These are phyloP conservation scores for Apiospora koreana DNA, from an alignment of 2,329 filamentous ascomycete genomes.

Conservation along the genomic window DNA sequence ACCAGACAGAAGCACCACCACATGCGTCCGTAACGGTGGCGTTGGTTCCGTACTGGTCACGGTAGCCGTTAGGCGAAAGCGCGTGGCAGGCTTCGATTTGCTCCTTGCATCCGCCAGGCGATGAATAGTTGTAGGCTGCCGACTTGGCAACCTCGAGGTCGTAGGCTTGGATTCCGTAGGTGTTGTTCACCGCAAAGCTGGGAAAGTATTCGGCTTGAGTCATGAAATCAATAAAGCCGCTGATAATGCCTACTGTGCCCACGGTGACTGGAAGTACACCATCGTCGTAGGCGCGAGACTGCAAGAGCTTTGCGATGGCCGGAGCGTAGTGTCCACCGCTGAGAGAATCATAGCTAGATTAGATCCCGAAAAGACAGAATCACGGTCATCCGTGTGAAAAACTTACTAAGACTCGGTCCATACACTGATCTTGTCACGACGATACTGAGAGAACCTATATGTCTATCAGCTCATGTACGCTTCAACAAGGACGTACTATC, in stretches of 20 bases:
- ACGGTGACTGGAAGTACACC: slow-evolving; percentile 31
- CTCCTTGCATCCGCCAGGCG: slow-evolving; percentile 16
- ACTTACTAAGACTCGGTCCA: slow-evolving; percentile 36
- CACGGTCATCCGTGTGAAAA: neutral
- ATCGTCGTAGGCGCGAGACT: slow-evolving; percentile 8
- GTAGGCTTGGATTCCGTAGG: slow-evolving; percentile 63
- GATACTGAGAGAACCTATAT: slow-evolving; percentile 49
- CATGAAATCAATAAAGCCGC: slow-evolving; percentile 68
- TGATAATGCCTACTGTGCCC: slow-evolving; percentile 67
- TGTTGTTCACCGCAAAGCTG: slow-evolving; percentile 62
- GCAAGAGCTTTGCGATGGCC: slow-evolving; percentile 18
- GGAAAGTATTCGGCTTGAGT: slow-evolving; percentile 61
- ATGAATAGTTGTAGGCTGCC: neutral
- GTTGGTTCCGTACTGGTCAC: slow-evolving; percentile 28
- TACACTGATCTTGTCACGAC: slow-evolving; percentile 41
- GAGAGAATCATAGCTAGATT: neutral
- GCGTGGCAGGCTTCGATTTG: slow-evolving; percentile 13
- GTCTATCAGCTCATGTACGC: neutral
- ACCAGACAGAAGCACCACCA: slow-evolving; percentile 10
- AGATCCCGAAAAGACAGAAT: neutral
- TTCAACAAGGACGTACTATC: slow-evolving; percentile 34
- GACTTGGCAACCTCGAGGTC: slow-evolving; percentile 14
- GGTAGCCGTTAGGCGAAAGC: slow-evolving; percentile 42
- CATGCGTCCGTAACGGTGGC: slow-evolving; percentile 8
- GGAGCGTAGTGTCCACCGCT: slow-evolving; percentile 23